Evolutionary conservation across 2,329 filamentous ascomycete species (phyloP).

Genomic region (Aspergillus pseudoterreus): DNA sequence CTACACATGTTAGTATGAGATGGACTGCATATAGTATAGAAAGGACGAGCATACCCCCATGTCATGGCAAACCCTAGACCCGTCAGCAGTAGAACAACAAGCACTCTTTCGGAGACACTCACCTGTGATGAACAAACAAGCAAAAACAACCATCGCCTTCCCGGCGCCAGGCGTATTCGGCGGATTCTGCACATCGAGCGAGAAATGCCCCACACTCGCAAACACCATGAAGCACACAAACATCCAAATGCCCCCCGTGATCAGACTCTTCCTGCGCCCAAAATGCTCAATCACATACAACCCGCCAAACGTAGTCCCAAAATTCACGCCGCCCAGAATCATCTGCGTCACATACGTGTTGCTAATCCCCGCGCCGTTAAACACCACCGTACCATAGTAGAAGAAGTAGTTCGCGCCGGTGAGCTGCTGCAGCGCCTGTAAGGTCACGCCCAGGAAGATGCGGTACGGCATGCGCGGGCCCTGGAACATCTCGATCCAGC

Average conservation of each 20-base stretch:
- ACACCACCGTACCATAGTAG: background rate
- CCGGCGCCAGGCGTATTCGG: constrained; percentile 48
- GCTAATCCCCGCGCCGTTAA: constrained; percentile 56
- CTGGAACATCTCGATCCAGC: constrained; percentile 34
- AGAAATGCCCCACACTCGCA: constrained; percentile 50
- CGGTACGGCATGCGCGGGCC: constrained; percentile 13
- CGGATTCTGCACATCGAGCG: constrained; percentile 33
- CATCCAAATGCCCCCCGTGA: constrained; percentile 66
- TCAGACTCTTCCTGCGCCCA: constrained; percentile 64
- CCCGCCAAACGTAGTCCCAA: constrained; percentile 61
- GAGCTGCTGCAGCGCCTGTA: background rate
- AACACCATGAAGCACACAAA: constrained; percentile 63
- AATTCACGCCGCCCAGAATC: constrained; percentile 63
- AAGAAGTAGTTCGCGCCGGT: background rate
- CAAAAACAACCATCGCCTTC: constrained; percentile 64
- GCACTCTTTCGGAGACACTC: background rate
- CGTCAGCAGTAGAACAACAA: background rate
- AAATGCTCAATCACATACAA: constrained; percentile 65
- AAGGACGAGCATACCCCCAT: constrained; percentile 44
- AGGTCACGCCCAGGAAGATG: background rate
- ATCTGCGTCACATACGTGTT: constrained; percentile 62
- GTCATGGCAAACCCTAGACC: constrained; percentile 60
- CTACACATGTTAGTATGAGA: constrained; percentile 21
- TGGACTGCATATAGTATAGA: no score
- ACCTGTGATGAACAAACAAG: constrained; percentile 63